Percentiles rank a stretch among this genome's conserved stretches.
These are phyloP conservation scores for Microbotryum intermedium DNA, from an alignment of 1,284 basidiomycete genomes.

Conservation along the genomic window DNA sequence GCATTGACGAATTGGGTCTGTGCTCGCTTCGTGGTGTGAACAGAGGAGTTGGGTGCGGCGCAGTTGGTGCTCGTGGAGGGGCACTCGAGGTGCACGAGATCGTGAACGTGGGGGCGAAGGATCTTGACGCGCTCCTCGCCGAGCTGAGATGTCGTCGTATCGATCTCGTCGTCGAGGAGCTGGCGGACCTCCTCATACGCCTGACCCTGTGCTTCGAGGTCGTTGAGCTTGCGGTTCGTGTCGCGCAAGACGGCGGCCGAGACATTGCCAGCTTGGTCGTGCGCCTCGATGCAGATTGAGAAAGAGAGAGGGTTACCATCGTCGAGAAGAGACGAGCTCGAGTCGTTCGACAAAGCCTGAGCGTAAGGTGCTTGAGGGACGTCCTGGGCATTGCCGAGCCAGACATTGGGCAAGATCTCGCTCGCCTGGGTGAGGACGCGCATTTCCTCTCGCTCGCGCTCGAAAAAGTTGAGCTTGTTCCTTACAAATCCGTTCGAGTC, in stretches of 20 bases:
- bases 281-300: slow-evolving; percentile 77
- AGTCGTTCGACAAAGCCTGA: slow-evolving; percentile 45
- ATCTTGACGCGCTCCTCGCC: slow-evolving; percentile 12
- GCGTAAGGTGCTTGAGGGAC: slow-evolving; percentile 46
- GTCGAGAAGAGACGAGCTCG: slow-evolving; percentile 34
- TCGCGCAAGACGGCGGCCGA: slow-evolving; percentile 48
- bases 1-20: slow-evolving; percentile 19
- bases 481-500: slow-evolving; percentile 43
- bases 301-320: slow-evolving; percentile 59
- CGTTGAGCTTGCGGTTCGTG: slow-evolving; percentile 11
- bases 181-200: slow-evolving; percentile 26
- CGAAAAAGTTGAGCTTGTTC: slow-evolving; percentile 45
- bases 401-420: slow-evolving; percentile 59
- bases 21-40: not conserved
- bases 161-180: slow-evolving; percentile 1
- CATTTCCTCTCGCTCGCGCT: slow-evolving; percentile 77
- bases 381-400: slow-evolving; percentile 67
- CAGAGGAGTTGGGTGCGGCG: not conserved
- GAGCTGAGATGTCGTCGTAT: slow-evolving; percentile 1
- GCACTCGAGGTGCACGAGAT: slow-evolving; percentile 37
- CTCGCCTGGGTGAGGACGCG: slow-evolving; percentile 71
- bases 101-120: slow-evolving; percentile 24
- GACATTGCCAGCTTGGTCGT: slow-evolving; percentile 61
- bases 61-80: slow-evolving; percentile 23
- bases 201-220: slow-evolving; percentile 36